Percentiles rank a stretch among this genome's conserved stretches.
Evolutionary conservation across 2,329 filamentous ascomycete genomes (phyloP).

Genomic region (Colletotrichum salicis): DNA sequence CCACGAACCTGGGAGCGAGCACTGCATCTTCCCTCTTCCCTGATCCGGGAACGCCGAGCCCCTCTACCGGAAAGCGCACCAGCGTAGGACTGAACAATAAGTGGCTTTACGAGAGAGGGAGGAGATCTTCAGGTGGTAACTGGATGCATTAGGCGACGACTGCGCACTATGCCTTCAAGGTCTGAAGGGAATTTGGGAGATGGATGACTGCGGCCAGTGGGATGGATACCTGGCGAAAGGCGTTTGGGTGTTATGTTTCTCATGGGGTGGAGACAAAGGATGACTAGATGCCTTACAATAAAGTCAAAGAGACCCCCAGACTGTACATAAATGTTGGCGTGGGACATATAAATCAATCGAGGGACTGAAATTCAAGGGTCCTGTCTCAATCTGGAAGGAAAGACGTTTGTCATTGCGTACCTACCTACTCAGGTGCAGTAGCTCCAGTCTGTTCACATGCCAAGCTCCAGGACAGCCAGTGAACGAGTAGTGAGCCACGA

Average conservation of each 20-base stretch:
- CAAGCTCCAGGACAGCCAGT: not conserved
- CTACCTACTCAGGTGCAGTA: not conserved
- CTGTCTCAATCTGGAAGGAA: not conserved
- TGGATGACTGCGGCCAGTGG: not conserved
- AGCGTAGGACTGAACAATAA: conserved; percentile 88
- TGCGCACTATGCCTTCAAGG: not conserved
- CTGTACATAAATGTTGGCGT: not conserved
- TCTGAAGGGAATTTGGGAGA: not conserved
- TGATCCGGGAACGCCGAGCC: conserved; percentile 77
- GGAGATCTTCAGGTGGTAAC: conserved; percentile 57
- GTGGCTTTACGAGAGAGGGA: conserved; percentile 91
- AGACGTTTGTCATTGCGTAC: not conserved
- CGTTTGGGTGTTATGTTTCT: not conserved
- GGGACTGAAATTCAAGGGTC: not conserved
- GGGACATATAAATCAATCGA: not conserved
- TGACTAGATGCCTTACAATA: not conserved
- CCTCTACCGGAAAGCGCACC: conserved; percentile 72
- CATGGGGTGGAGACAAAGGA: not conserved
- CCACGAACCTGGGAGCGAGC: conserved; percentile 61
- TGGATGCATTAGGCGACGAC: conserved; percentile 29
- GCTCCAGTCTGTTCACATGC: not conserved
- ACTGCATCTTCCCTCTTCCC: conserved; percentile 56
- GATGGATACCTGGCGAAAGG: not conserved
- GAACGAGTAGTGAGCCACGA: not conserved
- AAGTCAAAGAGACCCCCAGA: not conserved